Conservation (phyloP, 306 rosid species). For the Benincasa hispida region DNA sequence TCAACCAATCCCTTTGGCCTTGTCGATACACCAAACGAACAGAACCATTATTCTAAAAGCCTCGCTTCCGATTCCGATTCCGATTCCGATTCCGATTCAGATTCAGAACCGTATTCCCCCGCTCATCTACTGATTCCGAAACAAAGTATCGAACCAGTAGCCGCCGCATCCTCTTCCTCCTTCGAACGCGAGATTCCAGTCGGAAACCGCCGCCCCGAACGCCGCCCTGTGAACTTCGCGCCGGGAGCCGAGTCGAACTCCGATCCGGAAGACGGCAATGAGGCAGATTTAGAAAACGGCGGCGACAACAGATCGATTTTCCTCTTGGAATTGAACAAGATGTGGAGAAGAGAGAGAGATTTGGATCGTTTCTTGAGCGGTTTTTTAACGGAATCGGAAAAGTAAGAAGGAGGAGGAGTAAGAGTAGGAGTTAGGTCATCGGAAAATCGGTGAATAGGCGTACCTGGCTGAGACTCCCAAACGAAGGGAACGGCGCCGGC, state of each 20-base stretch:
- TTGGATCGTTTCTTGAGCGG: conserved; percentile 25
- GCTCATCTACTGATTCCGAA: background rate
- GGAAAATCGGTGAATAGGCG: conserved; percentile 52
- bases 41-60: background rate
- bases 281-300: background rate
- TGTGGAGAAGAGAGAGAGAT: conserved; percentile 9
- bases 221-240: background rate
- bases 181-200: background rate
- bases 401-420: conserved; percentile 85
- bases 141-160: background rate
- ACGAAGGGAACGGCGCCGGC: conserved; percentile 51
- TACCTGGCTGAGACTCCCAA: conserved; percentile 95
- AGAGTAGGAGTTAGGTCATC: conserved; percentile 52
- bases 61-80: background rate
- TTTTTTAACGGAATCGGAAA: background rate
- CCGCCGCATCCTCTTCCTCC: background rate
- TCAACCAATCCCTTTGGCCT: background rate
- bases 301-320: background rate
- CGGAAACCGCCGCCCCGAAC: background rate
- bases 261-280: background rate
- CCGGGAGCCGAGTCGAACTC: background rate
- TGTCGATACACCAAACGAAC: background rate
- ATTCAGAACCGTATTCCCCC: background rate
- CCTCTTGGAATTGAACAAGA: background rate
- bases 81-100: background rate